Conservation (phyloP, 768 basidiomycete species). For the Collybia sp. region DNA sequence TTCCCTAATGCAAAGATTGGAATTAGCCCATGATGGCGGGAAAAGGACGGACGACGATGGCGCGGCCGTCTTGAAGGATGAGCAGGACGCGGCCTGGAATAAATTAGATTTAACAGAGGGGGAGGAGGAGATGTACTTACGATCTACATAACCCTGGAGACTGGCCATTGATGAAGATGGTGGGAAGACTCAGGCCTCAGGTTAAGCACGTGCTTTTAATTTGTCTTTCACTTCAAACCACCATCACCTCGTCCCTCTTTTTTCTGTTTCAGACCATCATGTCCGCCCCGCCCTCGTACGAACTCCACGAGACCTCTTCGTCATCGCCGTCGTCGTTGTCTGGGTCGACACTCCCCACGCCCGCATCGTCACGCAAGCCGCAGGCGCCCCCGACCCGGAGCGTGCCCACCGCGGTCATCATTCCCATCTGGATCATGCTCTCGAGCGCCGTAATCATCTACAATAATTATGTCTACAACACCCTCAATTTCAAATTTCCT, state of each 20-base stretch:
- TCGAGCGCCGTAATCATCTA: slow-evolving; percentile 91
- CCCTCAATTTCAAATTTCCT: slow-evolving; percentile 80
- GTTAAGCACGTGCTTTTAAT: slow-evolving; percentile 13
- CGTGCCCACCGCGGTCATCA: slow-evolving; percentile 64
- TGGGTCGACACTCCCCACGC: slow-evolving; percentile 46
- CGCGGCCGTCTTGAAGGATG: slow-evolving; percentile 93
- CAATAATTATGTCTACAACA: slow-evolving; percentile 89
- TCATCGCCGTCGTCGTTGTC: not conserved
- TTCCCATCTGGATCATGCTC: slow-evolving; percentile 91
- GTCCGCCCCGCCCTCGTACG: slow-evolving; percentile 7
- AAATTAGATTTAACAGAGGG: not conserved
- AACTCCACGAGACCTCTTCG: slow-evolving; percentile 6
- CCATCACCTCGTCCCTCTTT: not conserved
- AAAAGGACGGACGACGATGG: slow-evolving; percentile 71
- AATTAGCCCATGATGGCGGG: slow-evolving; percentile 1
- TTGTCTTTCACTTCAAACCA: too few relatives aligned
- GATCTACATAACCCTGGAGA: slow-evolving; percentile 90
- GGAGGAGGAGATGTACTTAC: slow-evolving; percentile 31
- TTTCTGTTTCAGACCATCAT: slow-evolving; percentile 4
- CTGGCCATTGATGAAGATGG: slow-evolving; percentile 60
- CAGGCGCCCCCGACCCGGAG: slow-evolving; percentile 20
- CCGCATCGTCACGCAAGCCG: slow-evolving; percentile 41
- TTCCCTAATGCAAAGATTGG: slow-evolving; percentile 50
- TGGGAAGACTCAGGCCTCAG: slow-evolving; percentile 8
- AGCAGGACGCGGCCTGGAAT: slow-evolving; percentile 80